Conservation (phyloP, 2,329 filamentous ascomycete genomes). For the Calonectria multiphialidica region DNA sequence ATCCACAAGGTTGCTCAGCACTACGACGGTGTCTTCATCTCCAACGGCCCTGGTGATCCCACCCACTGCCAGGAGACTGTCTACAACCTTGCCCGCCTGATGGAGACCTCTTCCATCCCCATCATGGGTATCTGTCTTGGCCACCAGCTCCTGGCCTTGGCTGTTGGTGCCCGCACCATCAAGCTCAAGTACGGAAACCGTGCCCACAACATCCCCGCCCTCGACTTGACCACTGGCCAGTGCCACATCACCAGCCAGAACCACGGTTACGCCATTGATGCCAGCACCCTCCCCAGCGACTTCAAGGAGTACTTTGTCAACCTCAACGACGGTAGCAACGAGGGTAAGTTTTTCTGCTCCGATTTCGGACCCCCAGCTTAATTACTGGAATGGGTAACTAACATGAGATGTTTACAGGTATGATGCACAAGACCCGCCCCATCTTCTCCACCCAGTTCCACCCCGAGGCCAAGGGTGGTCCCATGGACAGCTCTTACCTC, state of each 20-base stretch:
- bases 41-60: conserved; percentile 97
- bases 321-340: conserved; percentile 96
- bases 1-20: conserved; percentile 98
- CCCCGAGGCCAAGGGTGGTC: conserved; percentile 96
- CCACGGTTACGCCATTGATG: conserved; percentile 96
- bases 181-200: conserved; percentile 99
- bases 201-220: conserved; percentile 95
- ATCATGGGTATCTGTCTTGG: conserved; percentile 99
- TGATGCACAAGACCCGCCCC: conserved; percentile 95
- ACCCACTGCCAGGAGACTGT: conserved; percentile 96
- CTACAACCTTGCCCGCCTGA: conserved; percentile 90
- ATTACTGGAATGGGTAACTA: conserved; percentile 6
- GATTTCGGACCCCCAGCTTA: background rate
- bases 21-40: conserved; percentile 99
- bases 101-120: conserved; percentile 90
- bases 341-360: conserved; percentile 66
- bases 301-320: conserved; percentile 99
- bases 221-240: conserved; percentile 94
- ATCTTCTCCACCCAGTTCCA: conserved; percentile 99
- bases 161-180: conserved; percentile 84
- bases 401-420: conserved; percentile 49
- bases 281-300: conserved; percentile 82
- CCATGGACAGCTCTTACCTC: conserved; percentile 93
- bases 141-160: conserved; percentile 91
- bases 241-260: conserved; percentile 99